phyloP scores from a whole-genome alignment of 169 alveolate genomes.

The Perkinsus marinus region DNA sequence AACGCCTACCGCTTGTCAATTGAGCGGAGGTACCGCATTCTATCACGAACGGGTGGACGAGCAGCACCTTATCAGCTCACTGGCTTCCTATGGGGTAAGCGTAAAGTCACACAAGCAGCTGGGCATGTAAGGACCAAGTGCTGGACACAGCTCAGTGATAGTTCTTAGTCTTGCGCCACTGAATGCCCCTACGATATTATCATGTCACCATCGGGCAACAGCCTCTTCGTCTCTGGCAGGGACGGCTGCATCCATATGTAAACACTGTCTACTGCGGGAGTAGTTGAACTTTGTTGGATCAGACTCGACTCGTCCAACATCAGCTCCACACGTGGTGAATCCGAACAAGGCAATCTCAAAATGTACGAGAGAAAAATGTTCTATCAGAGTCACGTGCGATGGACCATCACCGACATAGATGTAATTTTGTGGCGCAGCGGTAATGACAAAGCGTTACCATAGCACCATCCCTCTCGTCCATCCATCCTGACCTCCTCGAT shows the following conservation, averaged over 20 bases:
- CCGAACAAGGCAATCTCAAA: not conserved
- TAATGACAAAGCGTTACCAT: not conserved
- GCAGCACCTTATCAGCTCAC: not conserved
- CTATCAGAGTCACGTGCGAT: not conserved
- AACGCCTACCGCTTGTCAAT: not conserved
- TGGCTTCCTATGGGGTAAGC: not conserved
- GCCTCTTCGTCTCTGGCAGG: not conserved
- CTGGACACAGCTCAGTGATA: too few relatives aligned
- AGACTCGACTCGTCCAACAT: not conserved
- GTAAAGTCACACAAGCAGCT: not conserved
- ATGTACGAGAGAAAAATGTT: not conserved
- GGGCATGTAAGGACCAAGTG: not conserved
- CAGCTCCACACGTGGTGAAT: not conserved
- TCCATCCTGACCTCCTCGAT: not conserved
- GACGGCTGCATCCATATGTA: not conserved
- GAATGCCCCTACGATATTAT: not conserved
- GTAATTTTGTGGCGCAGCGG: not conserved
- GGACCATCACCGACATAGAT: not conserved
- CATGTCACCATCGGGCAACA: not conserved
- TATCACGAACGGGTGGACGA: not conserved
- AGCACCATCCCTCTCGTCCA: not conserved
- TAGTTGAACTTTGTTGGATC: not conserved
- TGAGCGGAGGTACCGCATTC: not conserved
- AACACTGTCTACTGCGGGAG: not conserved
- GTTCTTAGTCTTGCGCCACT: not conserved